Base-by-base conservation (phyloP, 2,329 filamentous ascomycete species). In the Stagonosporopsis cucurbitacearum region DNA sequence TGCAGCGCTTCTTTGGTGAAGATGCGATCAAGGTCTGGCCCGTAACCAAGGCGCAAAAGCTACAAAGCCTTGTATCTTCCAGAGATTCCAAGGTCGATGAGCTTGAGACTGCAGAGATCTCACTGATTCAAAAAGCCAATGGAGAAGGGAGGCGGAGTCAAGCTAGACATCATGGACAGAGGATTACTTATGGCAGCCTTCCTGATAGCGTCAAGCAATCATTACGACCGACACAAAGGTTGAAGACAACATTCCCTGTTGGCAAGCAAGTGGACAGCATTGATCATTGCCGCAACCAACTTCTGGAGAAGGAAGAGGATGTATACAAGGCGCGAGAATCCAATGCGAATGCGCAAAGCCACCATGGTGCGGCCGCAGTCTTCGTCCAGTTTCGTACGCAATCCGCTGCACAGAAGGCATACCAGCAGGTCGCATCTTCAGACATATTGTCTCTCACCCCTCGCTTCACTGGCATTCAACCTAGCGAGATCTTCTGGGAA, bases 261-360 rank as follows among this genome's bases (percentile, higher is more conserved):
- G 90, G 92, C 64, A 88, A 92, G 71, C 95, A 96, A 75, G 93
- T 97, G 15, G 95, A 99, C 77, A 95, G 92, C 0, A 97, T 99
- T 74, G 87, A 94, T 59, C 97, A 90, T 89, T 90, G 87, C 60
- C 89, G 95, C 47, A 80, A 82, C 1, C 89, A 96, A 74, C 85
- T 97, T 48, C 85, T 88, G 61, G 86, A 87, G 44, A 84, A 96
- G 40, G 88, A 89, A 48, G 88, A 90, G 0, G 83, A 90, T 57
- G 88, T 92, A 26, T 84, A 89, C 45, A 80, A 84, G 37, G 82
- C 86, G 22, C 91, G 95, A 73, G 82, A 81, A 36, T 81, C 84
- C 44, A 90, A 94, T 70, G 84, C 82, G 45, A 78, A 81, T 23
- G 86, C 82, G 3, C 62, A 65, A 13, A 68, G 60, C 54, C 84